Evolutionary conservation across 306 rosid species (phyloP), one percentile per base, ranked within the genome.

Genomic region (Chamaecrista fasciculata): DNA sequence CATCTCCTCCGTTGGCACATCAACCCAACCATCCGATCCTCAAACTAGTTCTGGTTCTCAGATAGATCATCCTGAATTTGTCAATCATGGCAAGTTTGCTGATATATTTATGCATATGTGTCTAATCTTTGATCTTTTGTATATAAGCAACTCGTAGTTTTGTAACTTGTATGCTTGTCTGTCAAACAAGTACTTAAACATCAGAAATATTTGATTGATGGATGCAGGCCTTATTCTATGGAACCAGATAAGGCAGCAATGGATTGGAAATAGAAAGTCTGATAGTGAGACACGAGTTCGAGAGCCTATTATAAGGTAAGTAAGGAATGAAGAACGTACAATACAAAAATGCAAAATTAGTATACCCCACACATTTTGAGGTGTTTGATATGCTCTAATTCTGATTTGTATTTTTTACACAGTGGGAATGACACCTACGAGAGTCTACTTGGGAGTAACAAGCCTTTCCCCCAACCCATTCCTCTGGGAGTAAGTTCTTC

Each of bases 371-470:
- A 24, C 9, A 23, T 20, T 61, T 36, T 25, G 29, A 61, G 31
- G 33, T 34, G 51, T 43, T 49, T 64, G 25, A 49, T 36, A 43
- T 11, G 48, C 75, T 69, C 58, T 70, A 60, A 78, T 33, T 57
- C 69, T 61, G 23, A 51, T 65, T 47, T 68, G 4, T 39, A 43
- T 68, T 42, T 55, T 75, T n/a, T 8, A 5, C 68, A 66, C 80
- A 94, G 99, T 80, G 89, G 89, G 86, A 81, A 88, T 59, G 86
- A 86, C 34, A 81, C 86, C 72, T 91, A 86, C n/a, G 95, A 84
- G 59, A 87, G 78, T 73, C 76, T 94, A 69, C 84, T 94, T 57
- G 84, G 83, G 34, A 86, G 85, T 43, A 81, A 56, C 80, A 86
- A 84, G 86, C 87, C 79, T 14, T 86, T 91, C 69, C 86, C 71